Percentiles rank a stretch among this genome's conserved stretches.
These are phyloP conservation scores for Beauveria pseudobassiana DNA, from an alignment of 2,329 filamentous ascomycete species.

Conservation along the genomic window DNA sequence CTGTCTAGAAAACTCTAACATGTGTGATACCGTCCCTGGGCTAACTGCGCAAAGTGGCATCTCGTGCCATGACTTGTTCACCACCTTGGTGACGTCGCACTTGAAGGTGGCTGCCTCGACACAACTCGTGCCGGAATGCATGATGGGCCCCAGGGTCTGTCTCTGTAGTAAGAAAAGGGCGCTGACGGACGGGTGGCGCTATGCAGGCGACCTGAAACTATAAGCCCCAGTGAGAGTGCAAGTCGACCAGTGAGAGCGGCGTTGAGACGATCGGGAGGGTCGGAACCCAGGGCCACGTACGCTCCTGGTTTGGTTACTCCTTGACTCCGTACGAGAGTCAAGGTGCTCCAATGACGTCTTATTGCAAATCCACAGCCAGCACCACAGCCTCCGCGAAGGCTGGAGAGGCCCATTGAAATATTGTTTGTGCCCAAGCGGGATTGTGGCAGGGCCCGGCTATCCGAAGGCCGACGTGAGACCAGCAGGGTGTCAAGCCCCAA, in stretches of 20 bases:
- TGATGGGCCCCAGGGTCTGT: not conserved
- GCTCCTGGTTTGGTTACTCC: not conserved
- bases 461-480: constrained; percentile 1
- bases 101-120: not conserved
- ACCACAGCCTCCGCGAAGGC: not conserved
- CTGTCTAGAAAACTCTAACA: not conserved
- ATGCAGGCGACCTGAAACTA: constrained; percentile 8
- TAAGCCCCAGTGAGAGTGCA: not conserved
- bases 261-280: constrained; percentile 2
- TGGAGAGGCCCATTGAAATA: not conserved
- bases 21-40: not conserved
- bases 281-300: constrained; percentile 2
- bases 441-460: not conserved
- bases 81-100: not conserved
- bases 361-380: no score
- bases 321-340: no score
- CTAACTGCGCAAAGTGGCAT: not conserved
- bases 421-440: constrained; percentile 1
- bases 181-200: not conserved
- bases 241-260: not conserved
- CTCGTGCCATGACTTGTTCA: not conserved
- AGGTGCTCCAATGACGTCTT: no score
- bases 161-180: constrained; percentile 4
- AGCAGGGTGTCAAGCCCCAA: not conserved
- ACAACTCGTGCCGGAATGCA: not conserved